Evolutionary conservation across 2,329 filamentous ascomycete species (phyloP).

Genomic region (Meredithiella fracta): DNA sequence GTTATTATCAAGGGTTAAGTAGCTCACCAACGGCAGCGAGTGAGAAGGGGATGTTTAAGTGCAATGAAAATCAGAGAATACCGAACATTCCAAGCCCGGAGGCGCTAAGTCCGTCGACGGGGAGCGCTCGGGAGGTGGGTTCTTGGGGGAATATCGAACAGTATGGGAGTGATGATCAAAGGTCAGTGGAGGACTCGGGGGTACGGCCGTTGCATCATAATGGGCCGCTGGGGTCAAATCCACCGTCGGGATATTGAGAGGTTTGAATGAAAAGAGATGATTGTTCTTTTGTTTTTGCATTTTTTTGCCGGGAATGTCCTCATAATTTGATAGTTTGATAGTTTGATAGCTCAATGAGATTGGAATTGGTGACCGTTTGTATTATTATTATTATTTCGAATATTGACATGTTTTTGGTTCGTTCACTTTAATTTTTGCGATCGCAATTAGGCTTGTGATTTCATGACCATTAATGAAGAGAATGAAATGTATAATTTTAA

Average conservation of each 20-base stretch:
- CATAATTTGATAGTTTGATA: too few relatives aligned
- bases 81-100: not conserved
- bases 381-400: not conserved
- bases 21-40: not conserved
- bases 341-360: not conserved
- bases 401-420: too few relatives aligned
- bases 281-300: not conserved
- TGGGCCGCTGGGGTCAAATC: constrained; percentile 11
- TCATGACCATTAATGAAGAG: not conserved
- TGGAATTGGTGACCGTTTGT: not conserved
- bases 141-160: not conserved
- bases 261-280: not conserved
- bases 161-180: not conserved
- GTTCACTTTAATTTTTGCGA: too few relatives aligned
- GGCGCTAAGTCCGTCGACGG: not conserved
- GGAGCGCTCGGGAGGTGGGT: not conserved
- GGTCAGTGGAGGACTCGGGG: constrained; percentile 6
- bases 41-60: not conserved
- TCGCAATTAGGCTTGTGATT: too few relatives aligned
- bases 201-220: constrained; percentile 8
- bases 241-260: constrained; percentile 4
- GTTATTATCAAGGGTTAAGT: not conserved
- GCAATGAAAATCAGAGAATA: not conserved
- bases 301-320: too few relatives aligned
- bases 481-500: not conserved